Evolutionary conservation across 192 early-diverging fungal genomes (phyloP).

Genomic region (Backusella liffmaniae): DNA sequence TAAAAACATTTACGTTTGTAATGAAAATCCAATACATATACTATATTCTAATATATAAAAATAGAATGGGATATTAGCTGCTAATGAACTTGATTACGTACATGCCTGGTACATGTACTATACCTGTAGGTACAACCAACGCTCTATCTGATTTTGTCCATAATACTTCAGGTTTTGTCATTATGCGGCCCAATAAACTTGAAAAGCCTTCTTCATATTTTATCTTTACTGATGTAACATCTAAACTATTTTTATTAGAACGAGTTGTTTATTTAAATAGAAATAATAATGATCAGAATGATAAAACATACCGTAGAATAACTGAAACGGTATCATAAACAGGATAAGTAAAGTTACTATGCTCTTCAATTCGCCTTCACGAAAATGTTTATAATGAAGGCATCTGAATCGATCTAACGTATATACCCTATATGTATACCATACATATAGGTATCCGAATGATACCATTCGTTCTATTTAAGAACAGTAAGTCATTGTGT

Average conservation of each 20-base stretch:
- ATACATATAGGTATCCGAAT: conserved; percentile 26
- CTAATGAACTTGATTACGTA: neutral
- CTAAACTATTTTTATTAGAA: conserved; percentile 11
- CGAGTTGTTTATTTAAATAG: neutral
- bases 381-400: conserved; percentile 16
- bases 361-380: conserved; percentile 33
- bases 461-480: conserved; percentile 27
- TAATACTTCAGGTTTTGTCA: conserved; percentile 25
- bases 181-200: conserved; percentile 3
- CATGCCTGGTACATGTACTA: neutral
- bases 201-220: conserved; percentile 41
- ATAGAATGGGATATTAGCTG: too few species aligned
- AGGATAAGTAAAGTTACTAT: conserved; percentile 31
- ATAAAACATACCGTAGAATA: conserved; percentile 28
- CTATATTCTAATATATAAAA: conserved; percentile 29
- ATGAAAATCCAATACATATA: conserved; percentile 38
- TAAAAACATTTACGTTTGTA: conserved; percentile 34
- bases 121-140: conserved; percentile 27
- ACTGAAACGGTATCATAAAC: conserved; percentile 32
- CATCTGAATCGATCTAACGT: conserved; percentile 31
- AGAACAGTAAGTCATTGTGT: conserved; percentile 21
- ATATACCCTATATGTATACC: conserved; percentile 28
- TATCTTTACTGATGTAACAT: conserved; percentile 27
- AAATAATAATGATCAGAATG: neutral
- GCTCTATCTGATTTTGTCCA: conserved; percentile 30